Evolutionary conservation across 192 early-diverging fungal species (phyloP).

Genomic region (Cladochytrium replicatum): DNA sequence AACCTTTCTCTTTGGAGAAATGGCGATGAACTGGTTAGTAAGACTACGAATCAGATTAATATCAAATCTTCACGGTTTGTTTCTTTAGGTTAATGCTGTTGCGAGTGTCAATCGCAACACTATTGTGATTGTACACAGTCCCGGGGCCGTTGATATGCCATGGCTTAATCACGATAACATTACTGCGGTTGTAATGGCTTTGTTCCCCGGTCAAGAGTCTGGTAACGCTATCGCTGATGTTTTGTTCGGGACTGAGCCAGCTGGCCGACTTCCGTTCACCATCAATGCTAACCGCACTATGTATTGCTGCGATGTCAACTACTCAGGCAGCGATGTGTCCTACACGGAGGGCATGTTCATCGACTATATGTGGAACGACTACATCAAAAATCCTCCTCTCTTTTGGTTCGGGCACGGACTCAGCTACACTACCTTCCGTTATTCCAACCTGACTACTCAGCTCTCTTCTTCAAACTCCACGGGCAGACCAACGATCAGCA

Average conservation of each 20-base stretch:
- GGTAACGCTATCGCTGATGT: conserved; percentile 50
- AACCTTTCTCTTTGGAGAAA: conserved; percentile 38
- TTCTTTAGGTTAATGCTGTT: conserved; percentile 25
- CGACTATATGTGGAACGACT: conserved; percentile 40
- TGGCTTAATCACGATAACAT: conserved; percentile 46
- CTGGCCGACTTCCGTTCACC: conserved; percentile 48
- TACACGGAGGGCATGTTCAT: conserved; percentile 37
- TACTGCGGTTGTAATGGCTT: conserved; percentile 39
- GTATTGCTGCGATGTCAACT: conserved; percentile 19
- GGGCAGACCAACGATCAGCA: neutral
- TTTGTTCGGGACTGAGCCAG: conserved; percentile 50
- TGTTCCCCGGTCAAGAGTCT: conserved; percentile 51
- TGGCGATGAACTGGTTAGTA: conserved; percentile 22
- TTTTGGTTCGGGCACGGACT: conserved; percentile 45
- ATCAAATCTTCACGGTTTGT: neutral
- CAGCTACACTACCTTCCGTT: conserved; percentile 45
- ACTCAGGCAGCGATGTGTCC: conserved; percentile 17
- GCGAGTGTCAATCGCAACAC: conserved; percentile 37
- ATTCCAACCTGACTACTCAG: too few species aligned
- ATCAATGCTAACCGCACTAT: conserved; percentile 26
- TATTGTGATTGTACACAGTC: conserved; percentile 38
- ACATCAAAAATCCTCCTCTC: conserved; percentile 23
- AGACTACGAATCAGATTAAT: neutral
- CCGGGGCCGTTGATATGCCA: conserved; percentile 43
- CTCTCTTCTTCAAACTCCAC: too few species aligned